phyloP scores from a whole-genome alignment of 345 rosid species.

The Populus pruinosa region DNA sequence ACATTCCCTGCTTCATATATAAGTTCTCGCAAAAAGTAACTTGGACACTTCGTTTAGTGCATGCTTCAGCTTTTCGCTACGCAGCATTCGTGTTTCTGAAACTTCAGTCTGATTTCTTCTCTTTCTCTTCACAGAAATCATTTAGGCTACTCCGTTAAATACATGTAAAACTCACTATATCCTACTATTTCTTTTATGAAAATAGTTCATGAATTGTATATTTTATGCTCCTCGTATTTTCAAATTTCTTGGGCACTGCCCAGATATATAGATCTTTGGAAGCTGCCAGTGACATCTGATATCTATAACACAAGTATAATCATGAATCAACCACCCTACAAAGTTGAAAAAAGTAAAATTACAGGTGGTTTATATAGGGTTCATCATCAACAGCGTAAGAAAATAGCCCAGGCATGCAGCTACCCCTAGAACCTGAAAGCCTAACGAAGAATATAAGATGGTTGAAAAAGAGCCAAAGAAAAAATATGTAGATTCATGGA shows the following conservation, averaged over 20 bases:
- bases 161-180: not conserved
- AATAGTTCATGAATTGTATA: not conserved
- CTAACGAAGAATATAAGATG: not conserved
- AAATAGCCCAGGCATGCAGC: not conserved
- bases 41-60: not conserved
- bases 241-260: not conserved
- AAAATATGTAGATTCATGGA: not conserved
- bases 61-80: not conserved
- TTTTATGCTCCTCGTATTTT: not conserved
- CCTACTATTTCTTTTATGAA: not conserved
- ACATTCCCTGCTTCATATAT: not conserved
- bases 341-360: not conserved
- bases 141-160: not conserved
- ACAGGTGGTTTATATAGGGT: not conserved
- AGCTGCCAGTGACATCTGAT: not conserved
- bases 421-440: not conserved
- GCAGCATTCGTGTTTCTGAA: no score
- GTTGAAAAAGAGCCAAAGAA: not conserved
- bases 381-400: not conserved
- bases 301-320: not conserved
- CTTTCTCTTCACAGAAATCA: not conserved
- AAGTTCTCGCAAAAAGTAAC: not conserved
- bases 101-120: not conserved
- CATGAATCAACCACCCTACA: not conserved
- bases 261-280: not conserved